These are phyloP conservation scores for Yamadazyma taylorii DNA, from an alignment of 1,139 yeast species.

Conservation along the genomic window DNA sequence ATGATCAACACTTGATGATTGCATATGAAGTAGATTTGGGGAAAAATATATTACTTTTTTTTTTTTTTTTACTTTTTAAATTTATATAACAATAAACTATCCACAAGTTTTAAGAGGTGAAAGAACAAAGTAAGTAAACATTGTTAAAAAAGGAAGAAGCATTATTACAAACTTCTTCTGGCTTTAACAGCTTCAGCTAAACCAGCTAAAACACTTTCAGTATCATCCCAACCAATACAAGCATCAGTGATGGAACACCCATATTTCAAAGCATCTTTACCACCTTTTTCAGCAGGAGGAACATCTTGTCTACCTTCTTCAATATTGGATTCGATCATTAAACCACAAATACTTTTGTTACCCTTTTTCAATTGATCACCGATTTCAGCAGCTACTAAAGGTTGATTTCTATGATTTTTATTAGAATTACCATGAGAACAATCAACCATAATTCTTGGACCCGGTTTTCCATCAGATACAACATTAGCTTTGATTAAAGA, in stretches of 20 bases:
- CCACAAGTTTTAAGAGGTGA: too few species aligned
- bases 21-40: too few species aligned
- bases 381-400: constrained; percentile 79
- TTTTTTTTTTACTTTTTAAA: too few species aligned
- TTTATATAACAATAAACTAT: too few species aligned
- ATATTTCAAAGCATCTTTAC: constrained; percentile 71
- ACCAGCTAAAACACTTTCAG: constrained; percentile 66
- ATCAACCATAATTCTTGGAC: constrained; percentile 88
- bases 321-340: constrained; percentile 93
- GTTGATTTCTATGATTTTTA: constrained; percentile 90
- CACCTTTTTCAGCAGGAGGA: constrained; percentile 57
- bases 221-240: constrained; percentile 87
- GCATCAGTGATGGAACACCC: constrained; percentile 97
- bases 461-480: constrained; percentile 42
- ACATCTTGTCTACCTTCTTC: constrained; percentile 93
- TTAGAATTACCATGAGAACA: constrained; percentile 96
- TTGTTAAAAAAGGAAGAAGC: too few species aligned
- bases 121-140: too few species aligned
- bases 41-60: too few species aligned
- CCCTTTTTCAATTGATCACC: constrained; percentile 82
- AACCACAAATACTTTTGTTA: constrained; percentile 77
- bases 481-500: constrained; percentile 61
- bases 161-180: constrained; percentile 59
- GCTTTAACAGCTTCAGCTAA: constrained; percentile 79
- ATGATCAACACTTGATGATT: too few species aligned